These are phyloP conservation scores for Aspergillus awamori DNA, from an alignment of 2,329 filamentous ascomycete genomes.

Conservation along the genomic window DNA sequence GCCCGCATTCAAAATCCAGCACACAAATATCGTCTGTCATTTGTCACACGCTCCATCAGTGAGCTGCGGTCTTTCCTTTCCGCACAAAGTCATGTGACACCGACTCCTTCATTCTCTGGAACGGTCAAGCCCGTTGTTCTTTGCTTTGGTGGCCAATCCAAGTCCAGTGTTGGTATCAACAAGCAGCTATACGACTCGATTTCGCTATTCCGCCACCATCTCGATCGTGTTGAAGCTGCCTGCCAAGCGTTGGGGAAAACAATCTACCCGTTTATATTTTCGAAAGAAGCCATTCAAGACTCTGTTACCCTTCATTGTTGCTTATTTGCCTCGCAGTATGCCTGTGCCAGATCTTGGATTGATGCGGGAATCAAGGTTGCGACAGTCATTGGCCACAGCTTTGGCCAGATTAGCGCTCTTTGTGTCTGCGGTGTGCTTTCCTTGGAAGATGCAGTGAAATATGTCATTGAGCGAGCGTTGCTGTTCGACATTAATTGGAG, in stretches of 20 bases:
- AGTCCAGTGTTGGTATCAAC: slow-evolving; percentile 28
- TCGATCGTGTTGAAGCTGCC: slow-evolving; percentile 34
- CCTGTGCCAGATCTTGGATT: slow-evolving; percentile 42
- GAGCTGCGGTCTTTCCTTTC: neutral
- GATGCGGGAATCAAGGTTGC: slow-evolving; percentile 38
- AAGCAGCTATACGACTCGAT: slow-evolving; percentile 30
- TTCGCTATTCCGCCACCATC: slow-evolving; percentile 32
- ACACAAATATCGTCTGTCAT: neutral
- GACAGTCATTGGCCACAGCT: slow-evolving; percentile 43
- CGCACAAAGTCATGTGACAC: neutral
- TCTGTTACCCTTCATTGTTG: slow-evolving; percentile 37
- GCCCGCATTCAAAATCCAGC: neutral
- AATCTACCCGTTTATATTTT: slow-evolving; percentile 38
- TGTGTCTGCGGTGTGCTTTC: slow-evolving; percentile 34
- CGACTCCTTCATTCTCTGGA: slow-evolving; percentile 2
- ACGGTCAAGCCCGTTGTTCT: slow-evolving; percentile 35
- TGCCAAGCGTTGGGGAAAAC: slow-evolving; percentile 16
- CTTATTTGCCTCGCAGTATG: slow-evolving; percentile 43
- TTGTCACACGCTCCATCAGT: neutral
- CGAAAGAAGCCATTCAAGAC: slow-evolving; percentile 22
- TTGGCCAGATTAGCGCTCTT: slow-evolving; percentile 43
- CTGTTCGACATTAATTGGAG: slow-evolving; percentile 29
- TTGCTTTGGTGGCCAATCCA: slow-evolving; percentile 45
- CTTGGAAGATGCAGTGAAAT: slow-evolving; percentile 33
- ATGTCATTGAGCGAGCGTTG: neutral